These are phyloP conservation scores for Tritrichomonas musculus DNA, from an alignment of 208 protist species.

Conservation along the genomic window DNA sequence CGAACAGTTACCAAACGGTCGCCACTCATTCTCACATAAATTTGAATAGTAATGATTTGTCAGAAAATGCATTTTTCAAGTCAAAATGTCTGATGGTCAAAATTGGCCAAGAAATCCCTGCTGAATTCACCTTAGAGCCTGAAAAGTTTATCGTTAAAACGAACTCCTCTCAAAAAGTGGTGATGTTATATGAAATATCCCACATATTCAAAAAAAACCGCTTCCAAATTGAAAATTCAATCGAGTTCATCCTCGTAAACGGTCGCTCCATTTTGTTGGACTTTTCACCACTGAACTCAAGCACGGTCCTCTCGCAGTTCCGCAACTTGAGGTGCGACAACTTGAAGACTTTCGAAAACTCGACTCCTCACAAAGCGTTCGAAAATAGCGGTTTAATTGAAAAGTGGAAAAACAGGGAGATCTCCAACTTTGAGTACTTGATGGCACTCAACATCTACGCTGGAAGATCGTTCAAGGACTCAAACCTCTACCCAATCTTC, in stretches of 20 bases:
- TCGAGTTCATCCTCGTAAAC: not conserved
- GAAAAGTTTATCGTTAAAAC: no score
- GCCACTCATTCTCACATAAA: no score
- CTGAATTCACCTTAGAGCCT: no score
- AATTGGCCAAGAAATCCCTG: no score
- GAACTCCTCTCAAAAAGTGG: no score
- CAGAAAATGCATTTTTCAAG: no score
- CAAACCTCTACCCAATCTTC: not conserved
- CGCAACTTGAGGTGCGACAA: not conserved
- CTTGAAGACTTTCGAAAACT: not conserved
- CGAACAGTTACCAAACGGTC: no score
- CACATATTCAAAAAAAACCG: not conserved
- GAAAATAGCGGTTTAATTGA: not conserved
- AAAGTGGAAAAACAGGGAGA: not conserved
- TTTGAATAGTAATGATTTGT: no score
- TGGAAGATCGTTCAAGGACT: not conserved
- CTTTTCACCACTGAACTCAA: not conserved
- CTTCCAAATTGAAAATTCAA: not conserved
- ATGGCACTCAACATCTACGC: not conserved
- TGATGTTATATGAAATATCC: not conserved
- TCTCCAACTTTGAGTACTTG: constrained; percentile 12
- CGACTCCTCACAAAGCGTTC: not conserved
- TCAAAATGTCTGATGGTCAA: no score
- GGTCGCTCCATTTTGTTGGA: not conserved
- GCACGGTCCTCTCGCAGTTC: not conserved